Percentiles rank a stretch among this genome's conserved stretches.
Evolutionary conservation across 208 protist species (phyloP).

Genomic region (Angomonas deanei): DNA sequence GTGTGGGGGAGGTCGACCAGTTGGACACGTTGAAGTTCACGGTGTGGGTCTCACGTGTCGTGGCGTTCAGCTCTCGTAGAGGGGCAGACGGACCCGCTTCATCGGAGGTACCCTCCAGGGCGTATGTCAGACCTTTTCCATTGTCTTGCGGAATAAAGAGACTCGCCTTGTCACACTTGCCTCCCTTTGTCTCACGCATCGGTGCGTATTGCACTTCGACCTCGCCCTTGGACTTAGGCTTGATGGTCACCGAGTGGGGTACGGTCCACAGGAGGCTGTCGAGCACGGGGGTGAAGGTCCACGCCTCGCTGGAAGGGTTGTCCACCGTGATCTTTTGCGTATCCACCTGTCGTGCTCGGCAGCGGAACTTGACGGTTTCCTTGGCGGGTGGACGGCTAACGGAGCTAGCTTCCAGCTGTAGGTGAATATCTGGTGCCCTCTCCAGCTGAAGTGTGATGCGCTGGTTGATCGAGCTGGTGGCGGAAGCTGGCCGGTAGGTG

Average conservation of each 20-base stretch:
- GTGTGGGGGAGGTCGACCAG: conserved; percentile 60
- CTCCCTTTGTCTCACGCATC: conserved; percentile 48
- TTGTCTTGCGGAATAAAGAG: conserved; percentile 93
- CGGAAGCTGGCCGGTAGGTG: conserved; percentile 73
- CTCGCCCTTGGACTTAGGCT: conserved; percentile 46
- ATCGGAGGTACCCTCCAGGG: conserved; percentile 68
- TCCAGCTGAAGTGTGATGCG: conserved; percentile 76
- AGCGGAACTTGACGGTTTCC: conserved; percentile 69
- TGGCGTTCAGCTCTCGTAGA: conserved; percentile 35
- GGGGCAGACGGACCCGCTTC: conserved; percentile 37
- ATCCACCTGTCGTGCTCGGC: conserved; percentile 67
- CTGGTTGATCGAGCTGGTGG: conserved; percentile 26
- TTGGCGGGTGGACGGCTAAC: conserved; percentile 63
- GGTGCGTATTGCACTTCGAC: conserved; percentile 89
- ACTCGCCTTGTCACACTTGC: conserved; percentile 49
- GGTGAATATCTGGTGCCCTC: conserved; percentile 46
- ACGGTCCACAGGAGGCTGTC: conserved; percentile 79
- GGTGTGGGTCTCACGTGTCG: conserved; percentile 29
- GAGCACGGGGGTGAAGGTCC: conserved; percentile 83
- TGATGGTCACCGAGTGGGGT: conserved; percentile 62
- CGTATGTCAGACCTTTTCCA: conserved; percentile 79
- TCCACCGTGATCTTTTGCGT: conserved; percentile 67
- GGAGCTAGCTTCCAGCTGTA: conserved; percentile 85
- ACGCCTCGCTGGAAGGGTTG: conserved; percentile 72
- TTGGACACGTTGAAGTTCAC: conserved; percentile 79